Base-by-base conservation (phyloP, 352 stramenopile genomes). In the Pythium apleroticum region DNA sequence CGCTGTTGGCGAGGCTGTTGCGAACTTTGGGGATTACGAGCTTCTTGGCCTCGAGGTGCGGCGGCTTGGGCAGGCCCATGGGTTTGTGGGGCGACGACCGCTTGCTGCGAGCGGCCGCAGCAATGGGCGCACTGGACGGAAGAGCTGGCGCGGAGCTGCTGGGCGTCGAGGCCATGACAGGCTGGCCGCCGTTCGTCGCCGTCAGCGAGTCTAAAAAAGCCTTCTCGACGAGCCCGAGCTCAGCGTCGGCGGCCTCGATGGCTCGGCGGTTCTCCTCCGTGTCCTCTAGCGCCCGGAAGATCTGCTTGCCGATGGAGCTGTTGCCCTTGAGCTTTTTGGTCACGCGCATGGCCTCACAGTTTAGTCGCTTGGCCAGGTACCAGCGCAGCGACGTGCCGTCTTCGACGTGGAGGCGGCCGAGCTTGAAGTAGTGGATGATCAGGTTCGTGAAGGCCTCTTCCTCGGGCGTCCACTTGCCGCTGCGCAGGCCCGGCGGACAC, bases 241-340 rank as follows among this genome's bases (percentile, higher is more conserved):
- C 83, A 30, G 82, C 66, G 39, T 68, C 72, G 0, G 84, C 86
- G 2, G 71, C 72, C 28, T 71, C 63, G 58, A 93, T 91, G 15
- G 78, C 76, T 17, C 69, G 58, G 11, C 73, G 74, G 49, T 87
- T 93, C 37, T 84, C 74, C 1, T 76, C 68, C 11, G 72, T 88
- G 68, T 81, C 77, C 56, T 92, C 86, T 5, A 93, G 77, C 53
- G 84, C 74, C 28, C 87, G 84, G 61, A 94, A 96, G 57, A 96
- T 92, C 69, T 96, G 85, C 60, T 96, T 96, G 24, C 87, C 87
- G 68, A 95, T 93, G 35, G 84, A 94, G 68, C 80, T 91, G 65
- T 94, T 92, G 57, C 85, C 85, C 65, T 93, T 96, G 68, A 96
- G 78, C 68, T 96, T 96, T 65, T 96, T 96, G 27, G 87, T 94